Evolutionary conservation across 495 filamentous ascomycete genomes (phyloP).

Genomic region (Barbatosphaeria neglecta): DNA sequence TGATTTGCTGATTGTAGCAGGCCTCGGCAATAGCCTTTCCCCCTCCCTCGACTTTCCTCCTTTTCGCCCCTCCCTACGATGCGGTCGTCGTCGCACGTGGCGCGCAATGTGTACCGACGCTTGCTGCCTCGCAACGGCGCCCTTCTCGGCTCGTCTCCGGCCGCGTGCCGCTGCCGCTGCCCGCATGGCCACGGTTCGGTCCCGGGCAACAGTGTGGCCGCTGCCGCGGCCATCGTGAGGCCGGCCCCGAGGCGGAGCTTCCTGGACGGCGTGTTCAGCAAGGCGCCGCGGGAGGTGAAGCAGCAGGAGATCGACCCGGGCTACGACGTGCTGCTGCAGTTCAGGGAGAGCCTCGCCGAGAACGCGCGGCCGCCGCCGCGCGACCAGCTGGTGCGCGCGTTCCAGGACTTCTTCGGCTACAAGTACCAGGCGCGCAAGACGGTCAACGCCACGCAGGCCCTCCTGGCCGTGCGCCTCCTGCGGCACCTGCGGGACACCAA

Average conservation of each 20-base stretch:
- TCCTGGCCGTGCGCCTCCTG: slow-evolving; percentile 44
- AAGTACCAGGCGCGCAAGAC: slow-evolving; percentile 34
- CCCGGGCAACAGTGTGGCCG: slow-evolving; percentile 10
- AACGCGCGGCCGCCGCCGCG: slow-evolving; percentile 44
- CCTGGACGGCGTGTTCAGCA: slow-evolving; percentile 43
- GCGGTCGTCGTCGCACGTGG: slow-evolving; percentile 79
- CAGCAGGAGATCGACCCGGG: slow-evolving; percentile 49
- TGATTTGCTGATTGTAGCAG: no score
- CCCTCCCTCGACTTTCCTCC: slow-evolving; percentile 7
- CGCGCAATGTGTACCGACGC: slow-evolving; percentile 59
- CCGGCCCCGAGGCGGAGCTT: slow-evolving; percentile 37
- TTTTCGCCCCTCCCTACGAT: slow-evolving; percentile 43
- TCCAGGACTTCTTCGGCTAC: slow-evolving; percentile 49
- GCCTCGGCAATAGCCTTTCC: slow-evolving; percentile 2
- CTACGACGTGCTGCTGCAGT: slow-evolving; percentile 41
- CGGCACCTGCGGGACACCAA: slow-evolving; percentile 39
- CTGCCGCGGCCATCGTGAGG: slow-evolving; percentile 15
- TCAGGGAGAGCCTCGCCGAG: slow-evolving; percentile 31
- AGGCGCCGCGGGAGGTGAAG: slow-evolving; percentile 39
- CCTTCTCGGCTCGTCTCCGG: slow-evolving; percentile 16
- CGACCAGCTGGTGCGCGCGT: slow-evolving; percentile 49
- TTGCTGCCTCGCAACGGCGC: slow-evolving; percentile 52
- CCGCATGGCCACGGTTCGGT: no score
- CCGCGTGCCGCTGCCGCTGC: slow-evolving; percentile 11
- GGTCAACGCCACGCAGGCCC: slow-evolving; percentile 56